A percentile compares a stretch with the other conserved stretches of the same genome.
Evolutionary conservation across 257 asterid genomes (phyloP).

Genomic region (Misopates orontium): DNA sequence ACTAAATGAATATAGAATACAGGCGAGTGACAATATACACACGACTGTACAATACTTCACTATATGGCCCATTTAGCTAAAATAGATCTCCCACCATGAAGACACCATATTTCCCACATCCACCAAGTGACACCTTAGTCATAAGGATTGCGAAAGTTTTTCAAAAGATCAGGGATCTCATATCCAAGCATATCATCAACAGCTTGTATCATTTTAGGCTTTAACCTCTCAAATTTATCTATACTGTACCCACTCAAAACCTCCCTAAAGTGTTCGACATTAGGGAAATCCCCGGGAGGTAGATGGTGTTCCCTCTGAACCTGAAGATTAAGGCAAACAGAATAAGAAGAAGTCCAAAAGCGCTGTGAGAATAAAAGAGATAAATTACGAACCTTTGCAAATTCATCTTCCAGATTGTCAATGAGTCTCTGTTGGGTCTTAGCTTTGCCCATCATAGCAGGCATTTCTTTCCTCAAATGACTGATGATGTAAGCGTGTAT

Average conservation of each 20-base stretch:
- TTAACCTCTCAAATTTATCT: slow-evolving; percentile 86
- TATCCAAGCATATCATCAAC: slow-evolving; percentile 97
- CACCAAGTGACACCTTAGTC: slow-evolving; percentile 37
- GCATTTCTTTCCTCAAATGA: slow-evolving; percentile 90
- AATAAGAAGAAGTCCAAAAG: slow-evolving; percentile 6
- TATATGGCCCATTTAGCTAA: neutral
- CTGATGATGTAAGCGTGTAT: slow-evolving; percentile 87
- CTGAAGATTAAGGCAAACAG: slow-evolving; percentile 35
- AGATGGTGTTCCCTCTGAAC: slow-evolving; percentile 83
- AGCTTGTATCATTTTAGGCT: slow-evolving; percentile 76
- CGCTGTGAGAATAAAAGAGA: slow-evolving; percentile 17
- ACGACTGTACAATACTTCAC: neutral
- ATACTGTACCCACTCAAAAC: slow-evolving; percentile 65
- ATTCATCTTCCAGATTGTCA: slow-evolving; percentile 70
- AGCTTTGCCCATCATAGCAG: slow-evolving; percentile 96
- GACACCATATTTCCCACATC: neutral
- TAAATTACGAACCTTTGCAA: slow-evolving; percentile 60
- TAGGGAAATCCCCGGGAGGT: slow-evolving; percentile 94
- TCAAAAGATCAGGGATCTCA: slow-evolving; percentile 82
- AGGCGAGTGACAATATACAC: neutral
- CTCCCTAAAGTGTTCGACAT: slow-evolving; percentile 71
- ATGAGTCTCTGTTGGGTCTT: slow-evolving; percentile 87
- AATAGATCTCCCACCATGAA: neutral
- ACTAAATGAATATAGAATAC: neutral
- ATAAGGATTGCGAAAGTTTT: slow-evolving; percentile 86